phyloP scores from a whole-genome alignment of 768 basidiomycete genomes.

The Tylopilus plumbeoviolaceoides region DNA sequence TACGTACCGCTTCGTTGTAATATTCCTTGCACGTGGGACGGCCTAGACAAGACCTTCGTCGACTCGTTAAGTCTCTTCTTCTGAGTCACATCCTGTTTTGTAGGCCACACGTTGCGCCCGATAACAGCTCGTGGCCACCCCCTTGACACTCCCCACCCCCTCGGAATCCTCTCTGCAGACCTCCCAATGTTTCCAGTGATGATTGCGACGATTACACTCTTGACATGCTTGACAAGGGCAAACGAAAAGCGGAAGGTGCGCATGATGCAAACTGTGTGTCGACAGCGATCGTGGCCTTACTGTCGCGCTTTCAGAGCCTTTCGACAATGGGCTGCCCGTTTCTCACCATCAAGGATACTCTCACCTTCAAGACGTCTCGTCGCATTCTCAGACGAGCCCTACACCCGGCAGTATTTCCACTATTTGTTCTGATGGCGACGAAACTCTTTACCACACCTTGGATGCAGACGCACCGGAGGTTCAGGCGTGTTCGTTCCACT shows the following conservation, averaged over 20 bases:
- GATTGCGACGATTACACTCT: no score
- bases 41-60: no score
- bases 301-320: constrained; percentile 6
- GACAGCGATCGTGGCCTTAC: neutral
- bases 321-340: neutral
- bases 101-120: no score
- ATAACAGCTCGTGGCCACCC: no score
- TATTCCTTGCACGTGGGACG: no score
- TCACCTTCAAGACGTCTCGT: neutral
- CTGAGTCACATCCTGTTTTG: no score
- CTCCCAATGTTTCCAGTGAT: no score
- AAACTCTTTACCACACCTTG: constrained; percentile 15
- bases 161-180: no score
- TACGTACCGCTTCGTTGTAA: no score
- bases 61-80: no score
- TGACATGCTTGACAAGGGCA: no score
- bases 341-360: neutral
- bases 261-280: neutral
- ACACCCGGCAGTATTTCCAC: neutral
- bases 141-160: no score
- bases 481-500: constrained; percentile 9
- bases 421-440: constrained; percentile 2
- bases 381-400: neutral
- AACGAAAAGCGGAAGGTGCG: constrained; percentile 4
- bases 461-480: neutral